Base-by-base conservation (phyloP, 192 early-diverging fungal species). In the Coemansia sp. region DNA sequence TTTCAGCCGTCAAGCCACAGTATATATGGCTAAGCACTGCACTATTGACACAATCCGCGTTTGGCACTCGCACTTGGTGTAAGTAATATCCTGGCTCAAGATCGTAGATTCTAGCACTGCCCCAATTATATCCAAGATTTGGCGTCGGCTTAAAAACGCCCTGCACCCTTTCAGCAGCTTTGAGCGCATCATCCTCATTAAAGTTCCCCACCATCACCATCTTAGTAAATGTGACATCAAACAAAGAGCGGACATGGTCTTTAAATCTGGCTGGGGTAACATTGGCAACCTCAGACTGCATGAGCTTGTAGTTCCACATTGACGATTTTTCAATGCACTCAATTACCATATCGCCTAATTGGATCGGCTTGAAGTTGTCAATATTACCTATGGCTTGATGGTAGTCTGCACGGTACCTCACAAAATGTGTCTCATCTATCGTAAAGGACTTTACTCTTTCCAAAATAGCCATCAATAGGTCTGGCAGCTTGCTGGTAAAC, bases 41-140 rank as follows among this genome's bases (percentile, higher is more conserved):
- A 17, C 51, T 54, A n/a, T 54, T 54, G 29, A 54, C 51, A 31
- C 29, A 31, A 25, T 54, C 51, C 17, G 27, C 20, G 14, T 36
- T 46, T 25, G 57, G 38, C 17, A 68, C 17, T 20, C 25, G 36
- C 14, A 60, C 37, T 9, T 60, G 25, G 9, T 61, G 27, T 12
- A 25, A 6, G 35, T 60, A 66, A 77, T 25, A 73, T n/a, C 91
- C 92, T 54, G 91, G 91, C 25, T 96, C 96, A 10, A 91, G 83
- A 84, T 86, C 89, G 62, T 93, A 99, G 0, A 80, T 89, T 62
- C 94, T 90, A 67, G 95, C 93, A 59, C 90, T 89, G 70, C 93
- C 95, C 66, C 91, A 88, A 94, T 94, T 96, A 62, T 97, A 54
- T 8, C 93, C 87, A 35, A 60, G 32, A 8, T 7, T 51, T 15